phyloP scores from a whole-genome alignment of 2,329 filamentous ascomycete genomes.

The Fusarium duplospermum region DNA sequence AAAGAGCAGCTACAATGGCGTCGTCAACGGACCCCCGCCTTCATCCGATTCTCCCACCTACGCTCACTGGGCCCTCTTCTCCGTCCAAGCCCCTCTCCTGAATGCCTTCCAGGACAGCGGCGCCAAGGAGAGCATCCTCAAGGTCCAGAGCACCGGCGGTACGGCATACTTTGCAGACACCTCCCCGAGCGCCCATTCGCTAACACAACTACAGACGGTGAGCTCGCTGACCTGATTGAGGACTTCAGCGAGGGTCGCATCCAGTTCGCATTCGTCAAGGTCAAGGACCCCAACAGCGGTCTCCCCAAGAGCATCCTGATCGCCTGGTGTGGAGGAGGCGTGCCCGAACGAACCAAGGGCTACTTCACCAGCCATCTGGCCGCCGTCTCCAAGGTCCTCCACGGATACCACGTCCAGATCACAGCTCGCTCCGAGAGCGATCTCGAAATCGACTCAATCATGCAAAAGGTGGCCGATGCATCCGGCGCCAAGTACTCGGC shows the following conservation, averaged over 20 bases:
- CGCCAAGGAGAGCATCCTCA: constrained; percentile 92
- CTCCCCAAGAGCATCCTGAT: constrained; percentile 94
- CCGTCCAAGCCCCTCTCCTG: constrained; percentile 89
- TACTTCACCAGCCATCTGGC: constrained; percentile 97
- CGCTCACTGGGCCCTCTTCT: constrained; percentile 93
- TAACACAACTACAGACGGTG: constrained; percentile 74
- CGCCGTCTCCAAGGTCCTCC: constrained; percentile 89
- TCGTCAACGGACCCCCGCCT: constrained; percentile 64
- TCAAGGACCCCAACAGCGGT: constrained; percentile 91
- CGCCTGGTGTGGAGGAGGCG: constrained; percentile 96
- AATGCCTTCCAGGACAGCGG: constrained; percentile 92
- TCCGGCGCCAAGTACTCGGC: constrained; percentile 94
- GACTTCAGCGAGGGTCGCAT: constrained; percentile 97
- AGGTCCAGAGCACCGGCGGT: constrained; percentile 94
- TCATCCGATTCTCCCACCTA: constrained; percentile 79
- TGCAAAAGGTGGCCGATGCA: constrained; percentile 93
- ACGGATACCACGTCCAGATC: constrained; percentile 98
- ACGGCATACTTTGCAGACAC: constrained; percentile 36
- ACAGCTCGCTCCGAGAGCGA: constrained; percentile 93
- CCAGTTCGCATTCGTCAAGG: constrained; percentile 96
- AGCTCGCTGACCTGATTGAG: constrained; percentile 88
- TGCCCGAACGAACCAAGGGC: constrained; percentile 97
- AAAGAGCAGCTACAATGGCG: constrained; percentile 78
- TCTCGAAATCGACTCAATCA: constrained; percentile 85
- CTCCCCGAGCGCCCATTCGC: constrained; percentile 10